Percentiles rank a stretch among this genome's conserved stretches.
Evolutionary conservation across 2,329 filamentous ascomycete genomes (phyloP).

Genomic region (Paraconiothyrium brasiliense): DNA sequence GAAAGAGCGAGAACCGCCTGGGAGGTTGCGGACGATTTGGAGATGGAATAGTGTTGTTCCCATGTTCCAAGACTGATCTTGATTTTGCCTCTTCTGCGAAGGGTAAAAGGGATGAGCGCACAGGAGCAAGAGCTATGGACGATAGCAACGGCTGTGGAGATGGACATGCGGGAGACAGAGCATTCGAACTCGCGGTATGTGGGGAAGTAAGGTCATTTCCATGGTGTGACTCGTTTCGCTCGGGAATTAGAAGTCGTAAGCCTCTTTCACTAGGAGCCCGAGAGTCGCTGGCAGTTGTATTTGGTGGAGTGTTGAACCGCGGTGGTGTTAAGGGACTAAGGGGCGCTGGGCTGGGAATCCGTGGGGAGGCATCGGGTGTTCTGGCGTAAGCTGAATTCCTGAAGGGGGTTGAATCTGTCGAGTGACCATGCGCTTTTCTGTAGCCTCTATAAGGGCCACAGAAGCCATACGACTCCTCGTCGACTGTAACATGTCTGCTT

Average conservation of each 20-base stretch:
- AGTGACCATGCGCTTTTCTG: constrained; percentile 22
- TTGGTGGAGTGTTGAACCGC: constrained; percentile 23
- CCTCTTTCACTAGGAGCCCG: constrained; percentile 32
- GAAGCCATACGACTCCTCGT: constrained; percentile 20
- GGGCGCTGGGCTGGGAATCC: constrained; percentile 29
- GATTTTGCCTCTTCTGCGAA: constrained; percentile 22
- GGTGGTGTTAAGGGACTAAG: constrained; percentile 33
- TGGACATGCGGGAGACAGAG: constrained; percentile 36
- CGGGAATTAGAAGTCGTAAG: constrained; percentile 35
- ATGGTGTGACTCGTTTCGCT: constrained; percentile 16
- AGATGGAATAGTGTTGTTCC: constrained; percentile 17
- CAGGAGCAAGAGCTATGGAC: constrained; percentile 15
- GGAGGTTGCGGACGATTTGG: constrained; percentile 18
- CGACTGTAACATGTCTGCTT: constrained; percentile 21
- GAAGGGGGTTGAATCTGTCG: constrained; percentile 23
- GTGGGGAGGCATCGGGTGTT: constrained; percentile 33
- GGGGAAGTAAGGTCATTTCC: constrained; percentile 27
- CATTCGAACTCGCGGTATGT: constrained; percentile 40
- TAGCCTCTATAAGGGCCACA: constrained; percentile 26
- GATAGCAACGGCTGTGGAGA: constrained; percentile 36
- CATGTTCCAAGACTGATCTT: constrained; percentile 11
- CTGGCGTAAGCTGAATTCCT: constrained; percentile 23
- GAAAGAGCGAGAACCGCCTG: constrained; percentile 20
- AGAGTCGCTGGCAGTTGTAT: constrained; percentile 15
- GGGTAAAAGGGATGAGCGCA: constrained; percentile 26